Conservation (phyloP, 306 rosid genomes). For the Ammopiptanthus mongolicus region DNA sequence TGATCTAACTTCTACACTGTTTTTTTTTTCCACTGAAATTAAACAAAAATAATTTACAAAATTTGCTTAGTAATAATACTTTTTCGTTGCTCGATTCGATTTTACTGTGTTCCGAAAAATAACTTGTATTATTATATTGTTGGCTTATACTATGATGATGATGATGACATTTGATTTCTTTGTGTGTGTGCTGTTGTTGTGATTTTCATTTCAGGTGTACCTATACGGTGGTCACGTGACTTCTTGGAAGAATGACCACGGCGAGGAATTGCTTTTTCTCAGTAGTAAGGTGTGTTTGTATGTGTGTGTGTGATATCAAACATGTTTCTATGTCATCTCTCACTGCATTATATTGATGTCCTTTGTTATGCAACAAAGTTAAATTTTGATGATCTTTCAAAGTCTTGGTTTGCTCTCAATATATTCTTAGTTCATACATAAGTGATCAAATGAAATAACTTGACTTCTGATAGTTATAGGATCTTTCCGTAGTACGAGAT, state of each 20-base stretch:
- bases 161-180: conserved; percentile 1
- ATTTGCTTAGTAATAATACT: background rate
- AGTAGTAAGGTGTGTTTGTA: conserved; percentile 66
- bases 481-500: background rate
- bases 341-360: background rate
- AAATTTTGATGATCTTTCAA: background rate
- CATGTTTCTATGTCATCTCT: background rate
- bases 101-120: background rate
- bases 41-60: background rate
- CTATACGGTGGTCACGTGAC: conserved; percentile 92
- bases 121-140: background rate
- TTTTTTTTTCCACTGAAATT: background rate
- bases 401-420: background rate
- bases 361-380: background rate
- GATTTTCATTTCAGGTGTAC: conserved; percentile 66
- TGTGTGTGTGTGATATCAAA: background rate
- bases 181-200: background rate
- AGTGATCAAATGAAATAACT: background rate
- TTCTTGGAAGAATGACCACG: conserved; percentile 94
- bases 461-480: background rate
- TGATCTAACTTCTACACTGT: background rate
- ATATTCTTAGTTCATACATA: background rate
- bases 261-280: conserved; percentile 90
- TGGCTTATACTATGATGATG: background rate
- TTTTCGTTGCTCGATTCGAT: background rate